Percentiles rank a stretch among this genome's conserved stretches.
Evolutionary conservation across 1,284 basidiomycete species (phyloP).

Genomic region (Heliocybe sulcata): DNA sequence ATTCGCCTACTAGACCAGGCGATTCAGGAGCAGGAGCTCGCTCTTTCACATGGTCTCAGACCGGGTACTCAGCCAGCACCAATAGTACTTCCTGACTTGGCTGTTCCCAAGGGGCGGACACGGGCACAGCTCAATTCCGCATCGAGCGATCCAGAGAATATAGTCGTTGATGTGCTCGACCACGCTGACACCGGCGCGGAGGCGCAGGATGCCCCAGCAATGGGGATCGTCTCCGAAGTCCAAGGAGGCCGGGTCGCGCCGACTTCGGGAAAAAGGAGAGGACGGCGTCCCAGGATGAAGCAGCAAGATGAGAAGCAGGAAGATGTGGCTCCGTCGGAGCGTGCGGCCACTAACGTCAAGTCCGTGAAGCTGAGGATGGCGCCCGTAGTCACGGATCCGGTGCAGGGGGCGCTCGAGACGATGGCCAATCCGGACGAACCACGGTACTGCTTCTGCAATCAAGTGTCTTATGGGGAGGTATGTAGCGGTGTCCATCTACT

Average conservation of each 20-base stretch:
- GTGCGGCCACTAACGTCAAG: slow-evolving; percentile 6
- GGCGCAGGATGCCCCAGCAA: slow-evolving; percentile 18
- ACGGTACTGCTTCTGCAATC: slow-evolving; percentile 72
- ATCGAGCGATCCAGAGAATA: background rate
- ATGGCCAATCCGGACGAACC: slow-evolving; percentile 34
- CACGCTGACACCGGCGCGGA: slow-evolving; percentile 10
- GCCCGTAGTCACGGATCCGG: background rate
- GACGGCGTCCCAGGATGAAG: background rate
- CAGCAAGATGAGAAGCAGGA: background rate
- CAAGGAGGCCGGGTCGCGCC: background rate
- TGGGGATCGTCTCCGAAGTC: slow-evolving; percentile 4
- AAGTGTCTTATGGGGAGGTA: slow-evolving; percentile 71
- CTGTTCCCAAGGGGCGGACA: slow-evolving; percentile 37
- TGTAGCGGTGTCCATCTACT: slow-evolving; percentile 17
- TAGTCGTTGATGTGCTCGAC: background rate
- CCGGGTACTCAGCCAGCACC: slow-evolving; percentile 46
- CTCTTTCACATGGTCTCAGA: slow-evolving; percentile 44
- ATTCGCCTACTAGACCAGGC: slow-evolving; percentile 67
- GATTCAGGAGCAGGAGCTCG: slow-evolving; percentile 64
- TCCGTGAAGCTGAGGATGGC: slow-evolving; percentile 1
- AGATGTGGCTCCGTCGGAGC: background rate
- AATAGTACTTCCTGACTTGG: slow-evolving; percentile 52
- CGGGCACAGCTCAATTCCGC: background rate
- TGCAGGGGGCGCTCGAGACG: background rate
- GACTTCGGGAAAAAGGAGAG: background rate